Base-by-base conservation (phyloP, 345 rosid species). In the Viola odorata region DNA sequence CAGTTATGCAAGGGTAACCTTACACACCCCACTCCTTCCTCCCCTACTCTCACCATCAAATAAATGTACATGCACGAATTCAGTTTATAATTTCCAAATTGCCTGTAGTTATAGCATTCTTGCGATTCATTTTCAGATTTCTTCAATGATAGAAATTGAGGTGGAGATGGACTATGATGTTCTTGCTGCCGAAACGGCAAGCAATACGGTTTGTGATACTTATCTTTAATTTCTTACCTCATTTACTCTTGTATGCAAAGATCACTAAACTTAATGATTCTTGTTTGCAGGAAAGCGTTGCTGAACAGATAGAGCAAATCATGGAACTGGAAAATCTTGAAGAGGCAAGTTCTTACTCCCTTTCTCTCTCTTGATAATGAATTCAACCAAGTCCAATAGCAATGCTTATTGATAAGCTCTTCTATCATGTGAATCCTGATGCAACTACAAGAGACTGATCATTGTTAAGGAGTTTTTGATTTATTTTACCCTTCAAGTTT, bases 71-170 rank as follows among this genome's bases (percentile, higher is more conserved):
- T 17, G 1, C 12, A 37, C 36, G 11, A 40, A 48, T 72, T 61
- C 10, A 14, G 37, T 61, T 65, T 41, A 70, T 45, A 36, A 55
- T 13, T 37, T 42, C 39, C 39, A 45, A 45, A 32, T 38, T 54
- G 38, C n/a, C 45, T 13, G 54, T 41, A 63, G 37, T 50, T 69
- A 55, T 49, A 49, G 39, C 5, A 37, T 55, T 4, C 6, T n/a
- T 51, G 41, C 57, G 16, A 41, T 66, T 15, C 36, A 42, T 54
- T 61, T 50, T 48, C 80, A 94, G 99, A 87, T 90, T 69, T 84
- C 97, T 63, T 94, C 91, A n/a, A 94, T 94, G 96, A 90, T 94
- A 69, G 97, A 90, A 81, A 87, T 94, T 37, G 97, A 94, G 74
- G 87, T 94, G 57, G 96, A 90, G 76, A 78, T 94, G 96, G 96